These are phyloP conservation scores for Ophiocytium majus DNA, from an alignment of 352 stramenopile species.

Conservation along the genomic window DNA sequence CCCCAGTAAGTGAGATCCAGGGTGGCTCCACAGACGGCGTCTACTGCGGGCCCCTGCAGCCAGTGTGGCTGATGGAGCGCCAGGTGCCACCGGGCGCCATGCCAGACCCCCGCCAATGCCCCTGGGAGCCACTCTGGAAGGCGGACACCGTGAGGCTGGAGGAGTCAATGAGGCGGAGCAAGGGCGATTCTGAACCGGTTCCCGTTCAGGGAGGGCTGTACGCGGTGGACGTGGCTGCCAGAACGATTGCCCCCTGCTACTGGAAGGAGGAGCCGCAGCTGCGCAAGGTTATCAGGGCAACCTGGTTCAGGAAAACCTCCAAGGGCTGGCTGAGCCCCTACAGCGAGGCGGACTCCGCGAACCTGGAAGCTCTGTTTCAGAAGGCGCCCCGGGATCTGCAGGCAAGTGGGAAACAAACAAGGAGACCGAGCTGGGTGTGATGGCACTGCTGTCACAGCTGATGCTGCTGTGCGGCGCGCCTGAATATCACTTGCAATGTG, in stretches of 20 bases:
- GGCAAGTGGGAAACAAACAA: no score
- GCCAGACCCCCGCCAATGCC: no score
- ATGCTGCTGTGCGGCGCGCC: no score
- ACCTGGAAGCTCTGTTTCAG: conserved; percentile 3
- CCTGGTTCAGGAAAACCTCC: neutral
- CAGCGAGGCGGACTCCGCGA: neutral
- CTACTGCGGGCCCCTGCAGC: neutral
- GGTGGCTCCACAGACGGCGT: neutral
- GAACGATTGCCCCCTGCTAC: neutral
- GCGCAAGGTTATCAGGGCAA: neutral
- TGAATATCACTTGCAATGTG: no score
- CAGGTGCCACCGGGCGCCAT: no score
- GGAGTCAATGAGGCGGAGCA: no score
- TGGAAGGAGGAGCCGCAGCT: neutral
- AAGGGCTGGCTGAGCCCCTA: neutral
- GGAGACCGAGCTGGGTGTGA: no score
- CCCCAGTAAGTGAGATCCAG: no score
- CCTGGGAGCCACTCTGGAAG: conserved; percentile 16
- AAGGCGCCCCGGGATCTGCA: neutral
- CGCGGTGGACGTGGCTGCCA: neutral
- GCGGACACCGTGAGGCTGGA: conserved; percentile 15
- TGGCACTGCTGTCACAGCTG: no score
- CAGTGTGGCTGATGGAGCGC: neutral
- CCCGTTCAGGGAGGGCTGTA: neutral
- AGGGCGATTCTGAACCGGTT: neutral